Base-by-base conservation (phyloP, 345 rosid genomes). In the Arabidopsis suecica region DNA sequence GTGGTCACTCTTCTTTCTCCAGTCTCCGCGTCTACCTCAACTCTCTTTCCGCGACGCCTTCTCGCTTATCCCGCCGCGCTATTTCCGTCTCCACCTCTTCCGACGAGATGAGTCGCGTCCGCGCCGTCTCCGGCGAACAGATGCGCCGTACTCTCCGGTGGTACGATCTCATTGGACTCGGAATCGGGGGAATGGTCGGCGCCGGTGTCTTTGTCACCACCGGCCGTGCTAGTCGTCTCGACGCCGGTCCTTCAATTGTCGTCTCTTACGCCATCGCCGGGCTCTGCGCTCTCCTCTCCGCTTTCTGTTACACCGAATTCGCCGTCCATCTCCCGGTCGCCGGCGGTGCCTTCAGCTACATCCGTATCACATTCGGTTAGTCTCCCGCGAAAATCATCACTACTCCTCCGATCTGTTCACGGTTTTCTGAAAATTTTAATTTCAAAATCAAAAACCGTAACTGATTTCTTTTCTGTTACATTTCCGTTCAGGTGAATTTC, bases 281-380 rank as follows among this genome's bases (percentile, higher is more conserved):
- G 7, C 72, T 94, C 74, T 91, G 98, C 72, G 96, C 98, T 25
- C 90, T 91, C 9, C 96, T 94, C 61, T 94, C 98, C 33, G 96
- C 97, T 65, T 90, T 94, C 76, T 94, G 98, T 67, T 94, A 94
- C 85, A 94, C 98, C 1, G 98, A 94, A 74, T 94, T 94, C 78
- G 98, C 98, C 69, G 98, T 94, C 9, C 94, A 89, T 58, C 83
- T 94, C 80, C 98, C 97, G 36, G 91, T 94, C n/a, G 98, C 98
- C 55, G 98, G 98, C 36, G 98, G 98, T 22, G 97, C 98, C 22
- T 93, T 91, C 78, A 91, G 94, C 73, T 93, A 91, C 81, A 86
- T 93, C 80, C 90, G 98, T 38, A 84, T 87, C 65, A 91, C 98
- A 22, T 91, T 93, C 54, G 98, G 97, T 86, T 74, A 76, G 56